Evolutionary conservation across 495 filamentous ascomycete species (phyloP), one percentile per base, ranked within the genome.

Genomic region (Aspergillus campestris): DNA sequence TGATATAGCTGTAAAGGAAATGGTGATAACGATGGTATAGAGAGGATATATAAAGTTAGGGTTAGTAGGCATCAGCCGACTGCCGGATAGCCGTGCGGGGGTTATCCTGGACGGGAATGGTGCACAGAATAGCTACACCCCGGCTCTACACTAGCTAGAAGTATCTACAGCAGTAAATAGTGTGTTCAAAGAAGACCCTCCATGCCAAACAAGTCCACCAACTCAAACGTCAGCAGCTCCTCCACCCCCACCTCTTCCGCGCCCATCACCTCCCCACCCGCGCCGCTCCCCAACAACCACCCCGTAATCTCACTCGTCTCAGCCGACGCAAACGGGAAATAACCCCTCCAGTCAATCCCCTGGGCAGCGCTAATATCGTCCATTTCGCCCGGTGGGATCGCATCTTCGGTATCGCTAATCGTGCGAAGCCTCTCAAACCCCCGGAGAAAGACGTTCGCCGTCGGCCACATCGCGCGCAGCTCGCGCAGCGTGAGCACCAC

Each of bases 401-500:
- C 37, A 27, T 29, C 18, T 4, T 24, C 18, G 18, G 18, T 24
- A 24, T 24, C 18, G 18, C 18, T 24, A 4, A 24, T 53, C 1
- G 50, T 38, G 18, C 59, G 41, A 7, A 66, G 36, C 6, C 63
- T 55, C 14, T 56, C 53, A 43, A 66, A 64, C 0, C 59, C 63
- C 5, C 50, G 50, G 9, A 58, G 44, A n/a, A 64, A 57, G 24
- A 66, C 56, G 13, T 58, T 55, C 4, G 63, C 63, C 0, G 57
- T 59, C 13, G 61, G 60, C 63, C 63, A 66, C 63, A 64, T 64
- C 0, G 44, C 31, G 34, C 50, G 38, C 24, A 66, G 44, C 37
- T 66, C 54, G 10, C 56, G 47, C 0, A 66, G 49, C 8, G 57
- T 56, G 2, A 51, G 39, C 0, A 55, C 55, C 6, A 66, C 39